These are phyloP conservation scores for Quercus berberidifolia DNA, from an alignment of 306 rosid genomes.

Conservation along the genomic window DNA sequence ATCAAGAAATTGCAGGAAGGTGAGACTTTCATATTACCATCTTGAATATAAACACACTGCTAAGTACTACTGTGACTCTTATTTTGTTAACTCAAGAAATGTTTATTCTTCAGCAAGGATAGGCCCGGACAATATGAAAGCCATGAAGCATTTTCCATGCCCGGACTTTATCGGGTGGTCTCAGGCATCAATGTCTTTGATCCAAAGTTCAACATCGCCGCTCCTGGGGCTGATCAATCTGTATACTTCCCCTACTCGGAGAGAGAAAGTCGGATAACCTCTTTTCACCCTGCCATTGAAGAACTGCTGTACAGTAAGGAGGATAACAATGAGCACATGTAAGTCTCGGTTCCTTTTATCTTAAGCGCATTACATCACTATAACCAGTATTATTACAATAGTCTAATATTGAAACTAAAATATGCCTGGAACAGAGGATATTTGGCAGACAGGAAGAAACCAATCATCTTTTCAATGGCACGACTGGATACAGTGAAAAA, in stretches of 20 bases:
- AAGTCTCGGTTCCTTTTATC: constrained; percentile 13
- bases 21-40: constrained; percentile 20
- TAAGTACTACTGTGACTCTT: not conserved
- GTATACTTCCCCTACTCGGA: constrained; percentile 69
- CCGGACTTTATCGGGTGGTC: constrained; percentile 86
- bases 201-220: constrained; percentile 89
- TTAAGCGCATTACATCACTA: too few species aligned
- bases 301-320: constrained; percentile 60
- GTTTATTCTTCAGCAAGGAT: constrained; percentile 60
- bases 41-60: not conserved
- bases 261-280: constrained; percentile 46
- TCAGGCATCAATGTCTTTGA: constrained; percentile 94
- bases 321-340: constrained; percentile 79
- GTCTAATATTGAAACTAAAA: constrained; percentile 4
- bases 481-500: constrained; percentile 89
- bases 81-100: not conserved
- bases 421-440: constrained; percentile 61
- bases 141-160: constrained; percentile 80
- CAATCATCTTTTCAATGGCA: constrained; percentile 95
- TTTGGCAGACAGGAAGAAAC: constrained; percentile 79
- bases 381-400: constrained; percentile 3
- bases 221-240: constrained; percentile 89
- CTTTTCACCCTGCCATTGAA: constrained; percentile 70
- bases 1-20: constrained; percentile 96
- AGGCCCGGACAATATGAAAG: constrained; percentile 94